Evolutionary conservation across 1,139 yeast genomes (phyloP), one percentile per base, ranked within the genome.

Genomic region (Yamadazyma blattariae): DNA sequence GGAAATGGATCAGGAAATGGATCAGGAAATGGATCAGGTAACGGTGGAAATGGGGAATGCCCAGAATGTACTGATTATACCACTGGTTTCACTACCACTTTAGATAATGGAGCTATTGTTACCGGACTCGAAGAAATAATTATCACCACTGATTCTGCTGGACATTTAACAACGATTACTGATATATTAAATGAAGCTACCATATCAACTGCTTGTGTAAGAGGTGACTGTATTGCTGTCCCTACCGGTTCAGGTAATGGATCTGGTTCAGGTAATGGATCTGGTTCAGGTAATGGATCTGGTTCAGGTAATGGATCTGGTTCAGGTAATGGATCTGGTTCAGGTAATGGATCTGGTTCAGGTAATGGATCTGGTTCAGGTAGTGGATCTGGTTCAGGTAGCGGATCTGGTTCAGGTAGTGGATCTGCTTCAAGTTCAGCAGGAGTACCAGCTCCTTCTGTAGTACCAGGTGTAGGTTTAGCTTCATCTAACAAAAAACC

Each of bases 171-270:
- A 8, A 38, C 44, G n/a, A 14, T 29, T n/a, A 27, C 40, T n/a
- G 26, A 27, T 4, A 28, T 30, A 15, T 25, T 33, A 10, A 36
- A 25, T 25, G 36, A 26, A 24, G 27, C 27, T n/a, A 34, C 34
- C 24, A 34, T 32, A 7, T 35, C 47, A 8, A 35, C 38, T 7
- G 35, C 25, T 24, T 42, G 46, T 39, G 38, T 40, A 7, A 42
- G 39, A 34, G 44, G 42, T 20, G 23, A 21, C 18, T 41, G 46
- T 41, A 29, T 39, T 10, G 30, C 45, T 16, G 39, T 39, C 9
- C 32, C 42, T 29, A 65, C 73, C 33, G 74, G 81, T 61, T 43
- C 52, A 16, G 56, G 59, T 48, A 32, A 59, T 53, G 53, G 41
- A 29, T 69, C 73, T 47, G 34, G 54, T 30, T 45, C 50, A 26